Percentiles rank a stretch among this genome's conserved stretches.
Evolutionary conservation across 1,139 yeast genomes (phyloP).

Genomic region (Debaryomyces nepalensis): DNA sequence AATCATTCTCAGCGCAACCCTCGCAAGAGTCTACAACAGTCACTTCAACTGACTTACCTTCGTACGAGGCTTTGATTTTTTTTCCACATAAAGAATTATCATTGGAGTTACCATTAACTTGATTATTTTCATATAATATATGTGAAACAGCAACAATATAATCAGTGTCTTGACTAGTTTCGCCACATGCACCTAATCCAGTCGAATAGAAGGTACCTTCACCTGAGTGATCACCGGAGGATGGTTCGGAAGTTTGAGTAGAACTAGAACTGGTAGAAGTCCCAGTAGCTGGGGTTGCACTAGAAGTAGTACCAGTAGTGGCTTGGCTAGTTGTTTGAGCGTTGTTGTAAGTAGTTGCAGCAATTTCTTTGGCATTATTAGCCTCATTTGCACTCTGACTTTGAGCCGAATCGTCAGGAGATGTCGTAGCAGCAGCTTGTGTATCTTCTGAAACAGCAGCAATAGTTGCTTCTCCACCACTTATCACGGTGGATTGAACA

Average conservation of each 20-base stretch:
- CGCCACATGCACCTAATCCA: conserved; percentile 69
- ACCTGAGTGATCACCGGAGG: conserved; percentile 39
- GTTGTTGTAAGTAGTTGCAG: background rate
- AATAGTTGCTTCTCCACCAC: conserved; percentile 16
- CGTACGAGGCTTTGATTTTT: conserved; percentile 42
- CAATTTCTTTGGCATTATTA: conserved; percentile 3
- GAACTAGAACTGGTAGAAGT: conserved; percentile 25
- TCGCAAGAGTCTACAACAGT: conserved; percentile 49
- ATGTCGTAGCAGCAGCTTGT: conserved; percentile 18
- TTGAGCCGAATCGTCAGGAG: conserved; percentile 23
- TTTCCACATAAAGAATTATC: conserved; percentile 49
- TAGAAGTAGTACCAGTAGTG: conserved; percentile 17
- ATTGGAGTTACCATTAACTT: conserved; percentile 43
- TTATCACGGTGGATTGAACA: conserved; percentile 20
- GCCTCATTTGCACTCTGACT: conserved; percentile 17
- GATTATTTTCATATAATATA: conserved; percentile 36
- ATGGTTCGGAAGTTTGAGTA: conserved; percentile 22
- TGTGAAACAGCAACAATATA: conserved; percentile 51
- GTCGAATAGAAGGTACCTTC: conserved; percentile 63
- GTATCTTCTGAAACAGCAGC: conserved; percentile 19
- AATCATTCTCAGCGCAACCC: conserved; percentile 42
- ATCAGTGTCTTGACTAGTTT: conserved; percentile 50
- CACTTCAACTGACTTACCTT: conserved; percentile 48
- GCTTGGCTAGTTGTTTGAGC: conserved; percentile 5
- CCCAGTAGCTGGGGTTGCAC: conserved; percentile 16